Percentiles rank a stretch among this genome's conserved stretches.
Conservation (phyloP, 345 rosid species). For the Cardamine occulta region DNA sequence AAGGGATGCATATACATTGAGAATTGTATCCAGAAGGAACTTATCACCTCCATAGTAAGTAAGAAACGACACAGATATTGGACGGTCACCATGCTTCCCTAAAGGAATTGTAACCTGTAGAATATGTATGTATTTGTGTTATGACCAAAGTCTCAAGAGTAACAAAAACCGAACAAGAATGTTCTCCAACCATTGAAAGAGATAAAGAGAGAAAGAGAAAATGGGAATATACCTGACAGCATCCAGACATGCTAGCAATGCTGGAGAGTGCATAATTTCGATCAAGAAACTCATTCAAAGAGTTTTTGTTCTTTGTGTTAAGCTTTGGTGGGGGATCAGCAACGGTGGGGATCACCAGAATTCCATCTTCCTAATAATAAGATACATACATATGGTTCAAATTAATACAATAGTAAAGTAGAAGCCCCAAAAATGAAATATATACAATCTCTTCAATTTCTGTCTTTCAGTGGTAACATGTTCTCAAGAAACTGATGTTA, state of each 20-base stretch:
- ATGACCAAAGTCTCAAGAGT: constrained; percentile 18
- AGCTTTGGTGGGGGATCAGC: constrained; percentile 71
- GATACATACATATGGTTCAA: constrained; percentile 21
- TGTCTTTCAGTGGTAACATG: neutral
- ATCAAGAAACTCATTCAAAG: constrained; percentile 60
- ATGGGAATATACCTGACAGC: constrained; percentile 72
- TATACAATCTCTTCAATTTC: neutral
- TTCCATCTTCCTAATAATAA: constrained; percentile 65
- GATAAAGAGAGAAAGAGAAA: constrained; percentile 28
- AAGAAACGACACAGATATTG: constrained; percentile 78
- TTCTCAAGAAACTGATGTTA: neutral
- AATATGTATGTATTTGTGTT: constrained; percentile 18
- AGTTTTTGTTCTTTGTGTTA: constrained; percentile 57
- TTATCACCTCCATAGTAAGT: constrained; percentile 85
- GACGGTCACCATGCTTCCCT: constrained; percentile 70
- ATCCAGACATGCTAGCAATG: constrained; percentile 91
- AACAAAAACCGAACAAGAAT: neutral
- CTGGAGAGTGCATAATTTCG: constrained; percentile 62
- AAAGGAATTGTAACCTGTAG: constrained; percentile 80
- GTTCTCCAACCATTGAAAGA: constrained; percentile 8
- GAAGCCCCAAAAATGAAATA: neutral
- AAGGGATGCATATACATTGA: constrained; percentile 77
- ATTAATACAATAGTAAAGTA: neutral
- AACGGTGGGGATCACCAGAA: constrained; percentile 80
- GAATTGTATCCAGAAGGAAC: constrained; percentile 84